A percentile compares a stretch with the other conserved stretches of the same genome.
Evolutionary conservation across 345 rosid genomes (phyloP).

Genomic region (Citrus hindsii): DNA sequence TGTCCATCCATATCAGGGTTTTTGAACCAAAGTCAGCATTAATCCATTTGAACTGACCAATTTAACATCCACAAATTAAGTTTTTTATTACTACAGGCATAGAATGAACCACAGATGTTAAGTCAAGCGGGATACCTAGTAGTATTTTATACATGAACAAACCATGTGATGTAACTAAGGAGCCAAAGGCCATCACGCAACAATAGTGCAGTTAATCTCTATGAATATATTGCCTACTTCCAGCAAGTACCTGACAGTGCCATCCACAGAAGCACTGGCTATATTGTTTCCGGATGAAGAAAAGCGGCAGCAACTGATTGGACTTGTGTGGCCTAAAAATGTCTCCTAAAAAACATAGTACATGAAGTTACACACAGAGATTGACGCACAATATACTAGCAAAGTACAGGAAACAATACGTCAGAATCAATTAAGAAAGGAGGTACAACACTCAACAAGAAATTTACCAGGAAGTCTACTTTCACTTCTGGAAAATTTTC

Average conservation of each 20-base stretch:
- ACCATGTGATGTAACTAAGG: background rate
- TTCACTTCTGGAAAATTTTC: slow-evolving; percentile 66
- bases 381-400: background rate
- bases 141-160: background rate
- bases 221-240: background rate
- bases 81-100: background rate
- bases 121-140: background rate
- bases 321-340: slow-evolving; percentile 72
- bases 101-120: background rate
- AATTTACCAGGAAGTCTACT: slow-evolving; percentile 62
- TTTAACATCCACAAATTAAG: background rate
- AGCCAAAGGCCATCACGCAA: background rate
- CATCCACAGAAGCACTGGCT: slow-evolving; percentile 75
- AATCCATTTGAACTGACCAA: background rate
- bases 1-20: background rate
- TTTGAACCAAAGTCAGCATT: background rate
- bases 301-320: slow-evolving; percentile 65
- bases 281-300: slow-evolving; percentile 77
- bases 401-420: background rate
- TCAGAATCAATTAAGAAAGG: background rate
- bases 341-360: slow-evolving; percentile 44
- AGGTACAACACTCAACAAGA: background rate
- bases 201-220: background rate
- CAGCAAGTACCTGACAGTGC: slow-evolving; percentile 62
- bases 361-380: background rate